Evolutionary conservation across 352 stramenopile species (phyloP).

Genomic region (Globisporangium megalacanthum): DNA sequence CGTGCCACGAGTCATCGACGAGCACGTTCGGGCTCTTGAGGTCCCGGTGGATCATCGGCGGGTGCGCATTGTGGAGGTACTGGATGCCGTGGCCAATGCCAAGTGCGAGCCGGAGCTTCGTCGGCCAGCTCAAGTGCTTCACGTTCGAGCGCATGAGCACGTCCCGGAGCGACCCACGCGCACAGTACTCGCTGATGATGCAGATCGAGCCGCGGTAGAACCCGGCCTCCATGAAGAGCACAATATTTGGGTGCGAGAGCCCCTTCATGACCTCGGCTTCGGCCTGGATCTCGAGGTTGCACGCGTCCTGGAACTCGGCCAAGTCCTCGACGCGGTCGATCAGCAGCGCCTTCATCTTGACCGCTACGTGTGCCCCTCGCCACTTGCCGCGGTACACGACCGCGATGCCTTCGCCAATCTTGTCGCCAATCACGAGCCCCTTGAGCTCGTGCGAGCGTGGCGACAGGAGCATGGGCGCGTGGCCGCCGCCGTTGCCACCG

Average conservation of each 20-base stretch:
- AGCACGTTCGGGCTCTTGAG: conserved; percentile 90
- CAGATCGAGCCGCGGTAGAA: conserved; percentile 86
- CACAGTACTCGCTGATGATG: conserved; percentile 96
- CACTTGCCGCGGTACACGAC: conserved; percentile 95
- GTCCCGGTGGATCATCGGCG: conserved; percentile 89
- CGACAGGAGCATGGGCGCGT: conserved; percentile 43
- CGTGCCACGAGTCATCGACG: conserved; percentile 85
- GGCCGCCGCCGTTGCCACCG: background rate
- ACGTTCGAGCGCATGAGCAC: conserved; percentile 80
- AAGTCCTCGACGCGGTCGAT: conserved; percentile 57
- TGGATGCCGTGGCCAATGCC: conserved; percentile 84
- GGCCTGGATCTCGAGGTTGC: conserved; percentile 80
- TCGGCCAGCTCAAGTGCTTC: conserved; percentile 74
- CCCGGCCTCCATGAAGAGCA: conserved; percentile 85
- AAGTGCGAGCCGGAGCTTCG: conserved; percentile 68
- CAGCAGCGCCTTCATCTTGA: conserved; percentile 90
- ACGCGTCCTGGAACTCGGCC: conserved; percentile 74
- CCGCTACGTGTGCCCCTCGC: conserved; percentile 93
- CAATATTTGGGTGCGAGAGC: conserved; percentile 81
- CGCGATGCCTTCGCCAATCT: conserved; percentile 80
- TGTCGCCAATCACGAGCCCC: conserved; percentile 73
- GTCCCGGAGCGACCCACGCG: conserved; percentile 93
- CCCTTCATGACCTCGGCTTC: conserved; percentile 80
- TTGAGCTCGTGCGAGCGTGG: conserved; percentile 69
- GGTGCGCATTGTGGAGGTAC: conserved; percentile 88